Evolutionary conservation across 768 basidiomycete species (phyloP).

Genomic region (Lanmaoa pseudosensibilis): DNA sequence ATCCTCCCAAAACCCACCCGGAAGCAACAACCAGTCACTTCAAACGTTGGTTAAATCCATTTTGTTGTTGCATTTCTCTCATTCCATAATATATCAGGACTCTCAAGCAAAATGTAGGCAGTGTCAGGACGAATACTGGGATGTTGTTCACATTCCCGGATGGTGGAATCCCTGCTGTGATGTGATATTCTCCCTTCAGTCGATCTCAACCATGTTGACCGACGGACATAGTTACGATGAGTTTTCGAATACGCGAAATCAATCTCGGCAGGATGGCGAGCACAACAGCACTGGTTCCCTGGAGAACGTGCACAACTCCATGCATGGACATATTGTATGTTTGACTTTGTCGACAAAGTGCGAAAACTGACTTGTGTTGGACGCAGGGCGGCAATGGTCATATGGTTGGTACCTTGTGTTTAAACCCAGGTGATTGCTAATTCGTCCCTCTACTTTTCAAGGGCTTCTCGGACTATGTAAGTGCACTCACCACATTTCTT

Average conservation of each 20-base stretch:
- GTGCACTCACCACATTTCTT: background rate
- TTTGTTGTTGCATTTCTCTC: background rate
- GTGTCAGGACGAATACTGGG: slow-evolving; percentile 18
- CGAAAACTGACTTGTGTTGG: background rate
- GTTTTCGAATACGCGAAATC: slow-evolving; percentile 27
- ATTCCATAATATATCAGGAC: slow-evolving; percentile 4
- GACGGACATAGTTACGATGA: slow-evolving; percentile 26
- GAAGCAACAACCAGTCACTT: slow-evolving; percentile 12
- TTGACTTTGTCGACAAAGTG: background rate
- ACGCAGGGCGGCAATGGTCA: slow-evolving; percentile 28
- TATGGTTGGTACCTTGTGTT: slow-evolving; percentile 20
- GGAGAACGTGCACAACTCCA: slow-evolving; percentile 21
- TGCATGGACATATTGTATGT: slow-evolving; percentile 23
- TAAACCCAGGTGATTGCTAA: background rate
- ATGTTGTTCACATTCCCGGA: slow-evolving; percentile 22
- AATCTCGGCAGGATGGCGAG: slow-evolving; percentile 18
- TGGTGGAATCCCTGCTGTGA: slow-evolving; percentile 6
- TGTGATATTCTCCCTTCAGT: slow-evolving; percentile 3
- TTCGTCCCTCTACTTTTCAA: background rate
- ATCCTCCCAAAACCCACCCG: slow-evolving; percentile 8
- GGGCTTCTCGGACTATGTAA: slow-evolving; percentile 25
- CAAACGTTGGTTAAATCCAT: slow-evolving; percentile 13
- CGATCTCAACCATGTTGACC: background rate
- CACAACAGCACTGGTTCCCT: slow-evolving; percentile 17
- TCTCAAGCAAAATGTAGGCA: slow-evolving; percentile 15